phyloP scores from a whole-genome alignment of 2,329 filamentous ascomycete species.

The Aspergillus sp. region DNA sequence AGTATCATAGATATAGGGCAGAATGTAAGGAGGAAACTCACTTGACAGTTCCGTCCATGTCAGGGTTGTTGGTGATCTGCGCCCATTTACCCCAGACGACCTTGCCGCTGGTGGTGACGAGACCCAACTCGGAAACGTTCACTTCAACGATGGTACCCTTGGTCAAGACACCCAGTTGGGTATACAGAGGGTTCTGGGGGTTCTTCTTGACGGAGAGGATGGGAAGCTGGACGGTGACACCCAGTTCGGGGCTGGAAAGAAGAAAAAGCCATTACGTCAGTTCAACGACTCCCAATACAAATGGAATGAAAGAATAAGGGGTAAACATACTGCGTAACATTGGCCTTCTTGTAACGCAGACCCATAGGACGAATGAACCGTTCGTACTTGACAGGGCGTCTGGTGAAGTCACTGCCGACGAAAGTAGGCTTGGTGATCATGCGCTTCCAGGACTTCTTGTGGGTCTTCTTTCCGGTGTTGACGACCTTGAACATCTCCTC shows the following conservation, averaged over 20 bases:
- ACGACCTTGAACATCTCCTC: constrained; percentile 98
- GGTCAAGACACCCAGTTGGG: constrained; percentile 84
- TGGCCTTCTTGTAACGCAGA: constrained; percentile 76
- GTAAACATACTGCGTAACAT: constrained; percentile 55
- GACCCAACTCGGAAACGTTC: constrained; percentile 86
- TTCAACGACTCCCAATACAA: constrained; percentile 5
- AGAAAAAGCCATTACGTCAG: constrained; percentile 14
- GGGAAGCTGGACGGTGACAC: constrained; percentile 83
- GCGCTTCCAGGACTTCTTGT: constrained; percentile 72
- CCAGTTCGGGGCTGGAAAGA: constrained; percentile 63
- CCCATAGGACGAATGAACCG: constrained; percentile 75
- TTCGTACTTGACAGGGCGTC: constrained; percentile 77
- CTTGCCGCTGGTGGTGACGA: constrained; percentile 89
- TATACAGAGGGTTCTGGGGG: constrained; percentile 86
- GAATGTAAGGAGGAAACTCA: constrained; percentile 24
- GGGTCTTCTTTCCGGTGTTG: constrained; percentile 91
- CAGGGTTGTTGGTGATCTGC: constrained; percentile 59
- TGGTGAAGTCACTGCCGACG: constrained; percentile 86
- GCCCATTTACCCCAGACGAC: constrained; percentile 89
- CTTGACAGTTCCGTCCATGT: constrained; percentile 65
- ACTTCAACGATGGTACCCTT: constrained; percentile 87
- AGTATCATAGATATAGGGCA: background rate
- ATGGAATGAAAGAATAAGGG: too few species aligned
- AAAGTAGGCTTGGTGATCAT: constrained; percentile 82
- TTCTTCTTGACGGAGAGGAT: constrained; percentile 81